Evolutionary conservation across 345 rosid species (phyloP).

Genomic region (Acer campestre): DNA sequence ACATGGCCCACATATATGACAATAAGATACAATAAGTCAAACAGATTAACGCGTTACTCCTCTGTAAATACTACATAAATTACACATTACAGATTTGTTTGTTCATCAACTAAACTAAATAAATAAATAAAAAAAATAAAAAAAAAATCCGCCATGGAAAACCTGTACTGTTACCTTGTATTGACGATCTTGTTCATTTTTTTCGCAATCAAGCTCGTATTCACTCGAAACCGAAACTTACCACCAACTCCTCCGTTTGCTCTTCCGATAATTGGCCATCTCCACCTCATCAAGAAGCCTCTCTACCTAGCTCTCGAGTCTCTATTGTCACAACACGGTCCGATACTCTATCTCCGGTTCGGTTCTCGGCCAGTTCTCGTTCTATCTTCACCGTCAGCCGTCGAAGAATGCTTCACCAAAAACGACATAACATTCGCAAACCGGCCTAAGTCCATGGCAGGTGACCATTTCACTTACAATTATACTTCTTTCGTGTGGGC

Average conservation of each 20-base stretch:
- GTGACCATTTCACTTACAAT: slow-evolving; percentile 44
- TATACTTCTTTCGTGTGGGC: slow-evolving; percentile 33
- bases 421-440: slow-evolving; percentile 54
- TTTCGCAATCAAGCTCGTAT: slow-evolving; percentile 18
- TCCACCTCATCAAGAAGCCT: slow-evolving; percentile 42
- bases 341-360: slow-evolving; percentile 39
- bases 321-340: slow-evolving; percentile 39
- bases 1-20: no score
- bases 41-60: no score
- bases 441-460: slow-evolving; percentile 44
- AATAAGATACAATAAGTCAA: no score
- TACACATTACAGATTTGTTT: background rate
- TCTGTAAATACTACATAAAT: no score
- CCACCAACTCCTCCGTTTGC: slow-evolving; percentile 50
- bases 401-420: slow-evolving; percentile 51
- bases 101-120: background rate
- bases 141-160: slow-evolving; percentile 26
- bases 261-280: slow-evolving; percentile 57
- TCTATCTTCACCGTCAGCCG: slow-evolving; percentile 46
- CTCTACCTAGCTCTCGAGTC: slow-evolving; percentile 32
- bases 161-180: background rate
- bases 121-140: no score
- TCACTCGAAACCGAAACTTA: slow-evolving; percentile 17
- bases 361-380: slow-evolving; percentile 41
- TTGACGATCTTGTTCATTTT: slow-evolving; percentile 10